Conservation (phyloP, 352 stramenopile genomes). For the Pythium plurisporium region DNA sequence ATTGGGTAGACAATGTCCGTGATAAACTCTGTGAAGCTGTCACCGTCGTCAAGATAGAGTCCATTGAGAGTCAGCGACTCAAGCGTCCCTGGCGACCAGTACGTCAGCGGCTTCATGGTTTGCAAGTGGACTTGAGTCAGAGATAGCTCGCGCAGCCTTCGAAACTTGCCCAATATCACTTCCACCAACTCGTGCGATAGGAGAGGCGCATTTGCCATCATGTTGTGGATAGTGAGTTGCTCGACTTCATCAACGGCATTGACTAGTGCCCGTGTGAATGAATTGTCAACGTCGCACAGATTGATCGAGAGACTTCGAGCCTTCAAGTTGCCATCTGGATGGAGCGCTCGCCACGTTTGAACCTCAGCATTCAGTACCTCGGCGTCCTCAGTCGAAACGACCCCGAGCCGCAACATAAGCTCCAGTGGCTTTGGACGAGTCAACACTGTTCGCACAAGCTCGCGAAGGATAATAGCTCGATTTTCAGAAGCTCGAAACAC, state of each 20-base stretch:
- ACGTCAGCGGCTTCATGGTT: neutral
- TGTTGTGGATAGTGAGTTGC: neutral
- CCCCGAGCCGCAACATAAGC: no score
- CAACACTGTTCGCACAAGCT: neutral
- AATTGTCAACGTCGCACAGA: neutral
- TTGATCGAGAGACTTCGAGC: neutral
- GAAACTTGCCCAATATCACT: neutral
- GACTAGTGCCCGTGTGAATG: neutral
- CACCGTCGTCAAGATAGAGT: neutral
- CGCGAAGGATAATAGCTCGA: neutral
- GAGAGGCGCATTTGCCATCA: neutral
- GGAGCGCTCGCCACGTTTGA: neutral
- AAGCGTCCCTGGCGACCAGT: neutral
- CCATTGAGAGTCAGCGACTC: neutral
- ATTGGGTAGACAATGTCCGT: neutral
- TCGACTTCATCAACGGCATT: neutral
- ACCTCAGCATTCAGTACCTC: neutral
- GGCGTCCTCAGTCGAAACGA: no score
- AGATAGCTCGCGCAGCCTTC: neutral
- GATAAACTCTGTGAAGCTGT: neutral
- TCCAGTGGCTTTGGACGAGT: neutral
- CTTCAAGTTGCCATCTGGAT: neutral
- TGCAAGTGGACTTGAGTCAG: neutral
- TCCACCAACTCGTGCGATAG: neutral
- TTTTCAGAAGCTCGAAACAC: no score